Evolutionary conservation across 2,329 filamentous ascomycete genomes (phyloP), one percentile per base, ranked within the genome.

Genomic region (Sporothrix euskadiensis): DNA sequence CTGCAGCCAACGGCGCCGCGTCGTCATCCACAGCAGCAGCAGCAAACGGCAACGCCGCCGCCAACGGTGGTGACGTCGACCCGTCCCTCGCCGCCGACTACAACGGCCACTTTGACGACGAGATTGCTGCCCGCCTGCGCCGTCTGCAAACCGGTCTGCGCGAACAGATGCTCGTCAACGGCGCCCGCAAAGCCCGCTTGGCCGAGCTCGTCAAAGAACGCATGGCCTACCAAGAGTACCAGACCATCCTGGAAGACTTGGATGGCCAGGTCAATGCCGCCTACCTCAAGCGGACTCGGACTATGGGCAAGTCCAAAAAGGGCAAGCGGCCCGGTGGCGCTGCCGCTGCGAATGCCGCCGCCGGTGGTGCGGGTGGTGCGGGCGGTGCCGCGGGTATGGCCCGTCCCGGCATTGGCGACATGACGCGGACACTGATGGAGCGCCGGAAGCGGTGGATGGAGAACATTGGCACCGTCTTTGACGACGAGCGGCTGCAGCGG

Each of bases 141-240:
- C 89, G 94, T 32, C 86, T 99, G 1, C 96, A 99, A 80, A 86
- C 88, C 71, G 91, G 93, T 70, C 87, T 99, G 2, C 92, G 93
- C 77, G 90, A 94, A 74, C 91, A 96, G 80, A 92, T 92, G 81
- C 89, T 97, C 73, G 85, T 92, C 81, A 99, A 99, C 81, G 95
- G 94, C 54, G 94, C 95, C 5, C 92, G 94, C 75, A 98, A 98
- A 82, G 87, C 93, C 7, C 89, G 94, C 2, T 86, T 99, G 12
- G 90, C 93, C 0, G 94, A 98, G 52, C 87, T 98, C 39, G 93
- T 96, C 8, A 92, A 94, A 78, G 94, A 97, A 80, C 91, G 94
- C 76, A 95, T 99, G 89, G 96, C 96, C 0, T 91, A 96, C 83
- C 96, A 99, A 80, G 96, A 99, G 81, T 99, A 97, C 84, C 92